These are phyloP conservation scores for Staphylotrichum longicolle DNA, from an alignment of 495 filamentous ascomycete species.

Conservation along the genomic window DNA sequence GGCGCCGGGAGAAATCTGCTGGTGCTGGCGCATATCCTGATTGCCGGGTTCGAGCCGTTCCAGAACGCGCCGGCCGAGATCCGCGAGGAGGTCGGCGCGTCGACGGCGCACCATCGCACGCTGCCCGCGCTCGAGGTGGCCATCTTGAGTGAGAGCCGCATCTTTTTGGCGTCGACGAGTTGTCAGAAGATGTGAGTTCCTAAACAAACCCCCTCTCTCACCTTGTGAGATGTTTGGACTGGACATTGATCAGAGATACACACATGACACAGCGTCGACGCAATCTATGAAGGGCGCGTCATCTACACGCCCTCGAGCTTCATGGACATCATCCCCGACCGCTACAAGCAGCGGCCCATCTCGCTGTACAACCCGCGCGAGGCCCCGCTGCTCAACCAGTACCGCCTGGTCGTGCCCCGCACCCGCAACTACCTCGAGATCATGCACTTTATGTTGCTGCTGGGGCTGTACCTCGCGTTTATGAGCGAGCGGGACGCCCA, in stretches of 20 bases:
- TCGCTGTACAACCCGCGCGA: conserved; percentile 65
- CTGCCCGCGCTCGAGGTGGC: conserved; percentile 68
- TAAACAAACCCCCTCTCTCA: neutral
- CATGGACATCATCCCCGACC: conserved; percentile 69
- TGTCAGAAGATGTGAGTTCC: conserved; percentile 59
- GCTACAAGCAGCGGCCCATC: conserved; percentile 70
- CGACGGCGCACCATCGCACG: conserved; percentile 54
- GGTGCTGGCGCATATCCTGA: conserved; percentile 66
- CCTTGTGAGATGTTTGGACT: neutral
- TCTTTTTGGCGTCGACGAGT: conserved; percentile 64
- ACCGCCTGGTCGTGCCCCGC: conserved; percentile 67
- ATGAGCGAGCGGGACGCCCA: conserved; percentile 58
- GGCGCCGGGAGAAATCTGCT: conserved; percentile 55
- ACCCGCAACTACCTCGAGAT: conserved; percentile 67
- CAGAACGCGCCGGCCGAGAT: conserved; percentile 63
- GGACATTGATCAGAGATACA: conserved; percentile 18
- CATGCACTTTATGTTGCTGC: conserved; percentile 61
- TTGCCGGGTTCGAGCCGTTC: conserved; percentile 71
- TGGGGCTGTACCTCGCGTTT: conserved; percentile 59
- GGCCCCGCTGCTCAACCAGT: conserved; percentile 68
- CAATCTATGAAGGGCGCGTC: conserved; percentile 64
- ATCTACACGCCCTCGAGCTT: conserved; percentile 69
- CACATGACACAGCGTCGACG: conserved; percentile 49
- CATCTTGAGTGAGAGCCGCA: conserved; percentile 65
- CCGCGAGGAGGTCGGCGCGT: conserved; percentile 46